Evolutionary conservation across 805 yeast genomes (phyloP), one percentile per base, ranked within the genome.

Genomic region (Lachancea meyersii): DNA sequence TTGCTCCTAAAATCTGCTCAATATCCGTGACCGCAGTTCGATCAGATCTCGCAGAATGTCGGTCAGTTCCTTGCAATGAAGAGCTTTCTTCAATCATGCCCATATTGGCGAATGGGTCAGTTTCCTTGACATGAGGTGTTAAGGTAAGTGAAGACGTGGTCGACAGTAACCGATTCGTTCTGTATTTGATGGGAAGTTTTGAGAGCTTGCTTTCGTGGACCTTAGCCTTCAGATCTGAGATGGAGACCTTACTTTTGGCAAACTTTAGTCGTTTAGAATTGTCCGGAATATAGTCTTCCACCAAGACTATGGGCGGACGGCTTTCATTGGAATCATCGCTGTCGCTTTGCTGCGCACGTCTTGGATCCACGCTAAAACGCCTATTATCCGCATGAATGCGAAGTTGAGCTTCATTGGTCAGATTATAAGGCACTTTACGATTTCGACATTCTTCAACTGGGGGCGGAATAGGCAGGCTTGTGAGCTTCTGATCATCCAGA

Each of bases 381-480:
- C 48, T 42, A 31, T 46, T 41, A 16, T 31, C 39, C 3, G 40
- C 38, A 30, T 46, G 44, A 10, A 46, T 31, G 27, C 44, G 41
- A 34, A 46, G 42, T 28, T 43, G 38, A 14, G 38, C 35, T 28
- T 46, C 48, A 24, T 46, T 42, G 3, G 41, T 40, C 23, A 37
- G 34, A 32, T 31, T 39, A 21, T 9, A 32, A 20, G 36, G 22
- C 18, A 17, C 20, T 24, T 31, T 27, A 22, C 18, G 32, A 13
- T 24, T 36, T 20, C 11, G 28, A 23, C 11, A 17, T 27, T 17
- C 38, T 23, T 42, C 41, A 10, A 34, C 19, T 4, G 64, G 64
- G 3, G 61, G 64, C 17, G 55, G 55, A 16, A 60, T 53, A 5
- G 64, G 64, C 11, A 60, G 45, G 22, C 58, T 55, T 1, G 63